Evolutionary conservation across 768 basidiomycete genomes (phyloP).

Genomic region (Lactarius quietus): DNA sequence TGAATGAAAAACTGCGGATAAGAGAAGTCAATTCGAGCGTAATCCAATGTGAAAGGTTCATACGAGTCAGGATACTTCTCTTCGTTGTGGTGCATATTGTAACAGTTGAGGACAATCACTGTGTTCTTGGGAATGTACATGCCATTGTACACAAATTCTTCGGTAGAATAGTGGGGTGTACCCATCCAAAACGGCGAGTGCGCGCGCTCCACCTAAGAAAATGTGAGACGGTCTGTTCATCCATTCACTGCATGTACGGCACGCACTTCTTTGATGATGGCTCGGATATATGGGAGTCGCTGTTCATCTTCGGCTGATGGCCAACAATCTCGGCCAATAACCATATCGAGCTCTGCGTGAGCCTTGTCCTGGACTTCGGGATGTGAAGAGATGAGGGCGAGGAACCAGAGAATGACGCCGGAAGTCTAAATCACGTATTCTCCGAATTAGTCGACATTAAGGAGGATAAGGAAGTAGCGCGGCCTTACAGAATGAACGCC

Average conservation of each 20-base stretch:
- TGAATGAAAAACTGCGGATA: slow-evolving; percentile 29
- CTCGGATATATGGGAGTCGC: slow-evolving; percentile 30
- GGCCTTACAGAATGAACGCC: slow-evolving; percentile 34
- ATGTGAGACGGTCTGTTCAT: neutral
- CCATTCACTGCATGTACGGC: neutral
- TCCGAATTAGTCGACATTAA: slow-evolving; percentile 5
- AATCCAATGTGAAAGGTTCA: slow-evolving; percentile 27
- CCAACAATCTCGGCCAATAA: slow-evolving; percentile 28
- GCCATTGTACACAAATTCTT: slow-evolving; percentile 34
- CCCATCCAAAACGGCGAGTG: slow-evolving; percentile 33
- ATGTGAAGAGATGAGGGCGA: slow-evolving; percentile 27
- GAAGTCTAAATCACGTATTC: slow-evolving; percentile 30
- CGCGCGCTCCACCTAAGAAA: slow-evolving; percentile 27
- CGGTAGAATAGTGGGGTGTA: slow-evolving; percentile 31
- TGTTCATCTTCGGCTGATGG: slow-evolving; percentile 30
- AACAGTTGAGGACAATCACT: slow-evolving; percentile 31
- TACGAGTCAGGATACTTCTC: slow-evolving; percentile 41
- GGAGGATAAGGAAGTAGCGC: neutral
- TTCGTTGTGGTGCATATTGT: slow-evolving; percentile 31
- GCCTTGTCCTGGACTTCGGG: slow-evolving; percentile 31
- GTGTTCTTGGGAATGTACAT: slow-evolving; percentile 34
- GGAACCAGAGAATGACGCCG: slow-evolving; percentile 36
- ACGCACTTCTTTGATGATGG: slow-evolving; percentile 32
- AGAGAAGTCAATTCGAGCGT: neutral
- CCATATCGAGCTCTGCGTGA: slow-evolving; percentile 31